Base-by-base conservation (phyloP, 176 grass and related monocot species). In the Cenchrus purpureus region DNA sequence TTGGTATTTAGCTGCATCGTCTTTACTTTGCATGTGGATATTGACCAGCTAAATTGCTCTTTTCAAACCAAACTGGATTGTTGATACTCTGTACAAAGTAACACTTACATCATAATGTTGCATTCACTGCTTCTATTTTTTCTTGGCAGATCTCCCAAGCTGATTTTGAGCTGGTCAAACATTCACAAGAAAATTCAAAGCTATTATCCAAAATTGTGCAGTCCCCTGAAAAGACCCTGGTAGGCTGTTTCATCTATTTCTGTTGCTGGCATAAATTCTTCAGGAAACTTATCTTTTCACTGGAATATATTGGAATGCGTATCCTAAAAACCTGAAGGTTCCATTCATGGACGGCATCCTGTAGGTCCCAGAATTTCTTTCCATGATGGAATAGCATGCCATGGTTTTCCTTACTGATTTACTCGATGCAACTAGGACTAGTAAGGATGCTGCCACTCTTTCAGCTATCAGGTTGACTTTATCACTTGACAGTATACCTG, bases 151-250 rank as follows among this genome's bases (percentile, higher is more conserved):
- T 97, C 12, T 81, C 88, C 20, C 77, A 94, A 88, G 86, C 74
- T 65, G 88, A 94, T 91, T 94, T 92, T 71, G 73, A 91, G 25
- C 86, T 94, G 81, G n/a, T 89, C 78, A 95, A 92, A 69, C 72
- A 89, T 83, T 88, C 70, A 2, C 87, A 92, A 92, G 93, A 98
- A 86, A 95, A 95, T 64, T 77, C 86, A 43, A 92, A 87, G 51
- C 70, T 93, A 51, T 74, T 68, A 43, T 88, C 91, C 73, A 89
- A 94, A 83, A 65, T 98, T 78, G 96, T 98, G 22, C 83, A 92
- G 48, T 95, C 96, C 5, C 96, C 96, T n/a, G 96, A 95, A 71
- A 98, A 92, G 80, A 73, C 94, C 80, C 89, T 92, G 87, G 96
- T 98, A 32, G 43, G n/a, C 62, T 5, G 15, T 57, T 31, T 59